Conservation (phyloP, 2,329 filamentous ascomycete species). For the Fusarium verrucosum region DNA sequence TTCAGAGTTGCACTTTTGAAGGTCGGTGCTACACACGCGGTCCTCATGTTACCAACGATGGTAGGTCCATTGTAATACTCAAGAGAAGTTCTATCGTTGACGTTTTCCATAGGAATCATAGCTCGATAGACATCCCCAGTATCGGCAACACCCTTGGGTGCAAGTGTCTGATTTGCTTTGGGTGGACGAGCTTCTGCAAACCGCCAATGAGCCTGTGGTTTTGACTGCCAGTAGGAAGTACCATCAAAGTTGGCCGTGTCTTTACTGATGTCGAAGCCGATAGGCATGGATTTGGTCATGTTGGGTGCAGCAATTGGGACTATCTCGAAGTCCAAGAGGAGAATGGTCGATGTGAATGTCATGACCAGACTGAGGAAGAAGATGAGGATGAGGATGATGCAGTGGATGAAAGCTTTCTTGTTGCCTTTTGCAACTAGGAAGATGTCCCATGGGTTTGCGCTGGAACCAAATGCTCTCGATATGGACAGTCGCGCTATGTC, state of each 20-base stretch:
- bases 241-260: neutral
- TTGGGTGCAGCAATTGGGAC: neutral
- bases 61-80: neutral
- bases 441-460: neutral
- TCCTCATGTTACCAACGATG: neutral
- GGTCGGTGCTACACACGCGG: neutral
- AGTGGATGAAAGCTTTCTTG: rapidly evolving
- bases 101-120: neutral
- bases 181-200: neutral
- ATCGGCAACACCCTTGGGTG: neutral
- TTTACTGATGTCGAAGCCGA: neutral
- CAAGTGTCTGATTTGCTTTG: neutral
- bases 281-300: neutral
- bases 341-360: slow-evolving; percentile 12
- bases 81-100: neutral
- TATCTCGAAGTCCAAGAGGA: slow-evolving; percentile 12
- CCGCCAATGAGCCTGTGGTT: neutral
- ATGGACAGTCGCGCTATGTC: slow-evolving; percentile 2
- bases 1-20: rapidly evolving
- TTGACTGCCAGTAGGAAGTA: neutral
- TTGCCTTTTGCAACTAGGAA: neutral
- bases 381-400: neutral
- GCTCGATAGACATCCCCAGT: slow-evolving; percentile 10
- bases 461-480: neutral
- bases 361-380: neutral